These are phyloP conservation scores for Eucalyptus caleyi DNA, from an alignment of 345 rosid genomes.

Conservation along the genomic window DNA sequence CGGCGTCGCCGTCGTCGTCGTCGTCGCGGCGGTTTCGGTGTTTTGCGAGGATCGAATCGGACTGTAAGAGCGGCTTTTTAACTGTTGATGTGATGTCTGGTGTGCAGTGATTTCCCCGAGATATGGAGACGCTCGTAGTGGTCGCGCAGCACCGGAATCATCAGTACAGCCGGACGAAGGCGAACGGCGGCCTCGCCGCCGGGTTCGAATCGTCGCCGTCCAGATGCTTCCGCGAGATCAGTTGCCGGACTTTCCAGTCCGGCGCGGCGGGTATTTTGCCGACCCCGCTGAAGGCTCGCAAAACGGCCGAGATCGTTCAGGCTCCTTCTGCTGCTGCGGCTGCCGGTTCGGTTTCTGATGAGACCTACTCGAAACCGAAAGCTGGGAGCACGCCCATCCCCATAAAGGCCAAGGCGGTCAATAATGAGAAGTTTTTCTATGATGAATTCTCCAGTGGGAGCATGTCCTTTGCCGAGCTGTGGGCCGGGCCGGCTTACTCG, in stretches of 20 bases:
- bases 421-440: conserved; percentile 4
- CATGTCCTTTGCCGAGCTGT: conserved; percentile 52
- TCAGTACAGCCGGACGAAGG: conserved; percentile 32
- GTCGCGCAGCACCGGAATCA: conserved; percentile 58
- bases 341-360: neutral
- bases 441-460: conserved; percentile 18
- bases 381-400: conserved; percentile 43
- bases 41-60: neutral
- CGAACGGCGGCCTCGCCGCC: conserved; percentile 20
- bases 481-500: conserved; percentile 99
- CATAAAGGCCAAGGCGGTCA: conserved; percentile 11
- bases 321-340: conserved; percentile 1
- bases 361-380: neutral
- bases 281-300: conserved; percentile 24
- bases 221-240: conserved; percentile 41
- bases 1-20: neutral
- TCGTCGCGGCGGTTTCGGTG: neutral
- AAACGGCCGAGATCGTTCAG: conserved; percentile 15
- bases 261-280: conserved; percentile 76
- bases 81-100: neutral
- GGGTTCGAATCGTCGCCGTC: conserved; percentile 45
- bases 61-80: neutral
- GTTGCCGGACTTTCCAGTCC: conserved; percentile 67
- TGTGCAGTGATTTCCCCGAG: neutral
- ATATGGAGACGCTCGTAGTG: conserved; percentile 79